Percentiles rank a stretch among this genome's conserved stretches.
Evolutionary conservation across 2,329 filamentous ascomycete species (phyloP).

Genomic region (Beauveria varroae): DNA sequence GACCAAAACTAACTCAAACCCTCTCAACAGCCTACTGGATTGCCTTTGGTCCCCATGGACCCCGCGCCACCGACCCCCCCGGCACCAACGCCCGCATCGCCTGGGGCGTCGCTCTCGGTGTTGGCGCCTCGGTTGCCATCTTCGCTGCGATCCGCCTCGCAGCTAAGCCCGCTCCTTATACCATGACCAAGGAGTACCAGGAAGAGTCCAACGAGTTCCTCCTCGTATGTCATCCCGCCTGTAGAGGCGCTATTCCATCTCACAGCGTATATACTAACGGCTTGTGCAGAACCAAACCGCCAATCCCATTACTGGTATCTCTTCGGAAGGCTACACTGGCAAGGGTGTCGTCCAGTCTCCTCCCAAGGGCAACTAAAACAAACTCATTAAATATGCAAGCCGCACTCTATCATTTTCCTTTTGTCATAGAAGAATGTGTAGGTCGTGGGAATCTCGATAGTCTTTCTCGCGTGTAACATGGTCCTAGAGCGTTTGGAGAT

Average conservation of each 20-base stretch:
- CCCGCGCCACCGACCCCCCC: constrained; percentile 73
- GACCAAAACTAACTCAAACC: constrained; percentile 30
- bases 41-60: constrained; percentile 93
- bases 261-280: constrained; percentile 13
- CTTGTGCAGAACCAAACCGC: constrained; percentile 63
- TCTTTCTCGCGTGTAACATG: constrained; percentile 29
- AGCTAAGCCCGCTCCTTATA: constrained; percentile 65
- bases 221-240: constrained; percentile 53
- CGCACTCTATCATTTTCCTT: constrained; percentile 21
- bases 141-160: constrained; percentile 67
- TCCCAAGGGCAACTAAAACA: constrained; percentile 41
- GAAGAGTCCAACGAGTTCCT: constrained; percentile 91
- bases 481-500: constrained; percentile 22
- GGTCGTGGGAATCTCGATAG: constrained; percentile 18
- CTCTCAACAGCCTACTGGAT: constrained; percentile 85
- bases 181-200: constrained; percentile 97
- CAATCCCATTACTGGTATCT: constrained; percentile 80
- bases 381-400: constrained; percentile 9
- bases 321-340: constrained; percentile 70
- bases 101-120: constrained; percentile 61
- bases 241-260: background rate
- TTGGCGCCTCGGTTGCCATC: constrained; percentile 59
- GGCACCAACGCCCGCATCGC: constrained; percentile 78
- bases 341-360: constrained; percentile 70
- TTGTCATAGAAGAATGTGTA: constrained; percentile 28